Conservation (phyloP, 129 eudicot species). For the Centella asiatica region DNA sequence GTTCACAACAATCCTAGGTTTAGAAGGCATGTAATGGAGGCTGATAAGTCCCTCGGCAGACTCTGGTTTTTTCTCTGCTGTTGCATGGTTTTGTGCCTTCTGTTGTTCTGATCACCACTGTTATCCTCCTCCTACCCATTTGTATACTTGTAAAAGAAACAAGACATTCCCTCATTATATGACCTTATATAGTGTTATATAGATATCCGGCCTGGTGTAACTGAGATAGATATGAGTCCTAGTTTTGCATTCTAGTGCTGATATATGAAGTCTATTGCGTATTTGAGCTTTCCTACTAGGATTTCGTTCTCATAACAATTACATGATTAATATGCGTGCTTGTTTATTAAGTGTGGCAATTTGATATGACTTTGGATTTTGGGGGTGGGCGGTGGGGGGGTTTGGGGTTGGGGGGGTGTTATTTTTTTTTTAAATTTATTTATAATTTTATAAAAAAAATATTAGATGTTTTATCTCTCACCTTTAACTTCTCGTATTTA, state of each 20-base stretch:
- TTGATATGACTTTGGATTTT: background rate
- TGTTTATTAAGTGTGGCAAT: background rate
- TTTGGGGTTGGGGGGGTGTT: too few relatives aligned
- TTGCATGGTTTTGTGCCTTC: slow-evolving; percentile 58
- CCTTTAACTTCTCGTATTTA: too few relatives aligned
- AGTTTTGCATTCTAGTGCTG: slow-evolving; percentile 4
- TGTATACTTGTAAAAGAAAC: slow-evolving; percentile 11
- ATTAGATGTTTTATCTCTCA: too few relatives aligned
- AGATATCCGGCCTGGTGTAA: slow-evolving; percentile 11
- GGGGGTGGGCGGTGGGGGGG: background rate
- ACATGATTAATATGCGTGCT: background rate
- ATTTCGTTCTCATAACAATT: background rate
- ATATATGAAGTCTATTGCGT: too few relatives aligned
- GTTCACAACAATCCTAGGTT: slow-evolving; percentile 47
- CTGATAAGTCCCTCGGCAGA: slow-evolving; percentile 66
- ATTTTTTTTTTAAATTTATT: too few relatives aligned
- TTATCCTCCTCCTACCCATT: background rate
- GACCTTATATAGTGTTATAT: background rate
- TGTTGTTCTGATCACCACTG: slow-evolving; percentile 46
- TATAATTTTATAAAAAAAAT: too few relatives aligned
- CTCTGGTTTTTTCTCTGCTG: slow-evolving; percentile 63
- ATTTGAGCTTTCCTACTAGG: background rate
- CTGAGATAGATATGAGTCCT: background rate
- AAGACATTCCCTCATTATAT: background rate
- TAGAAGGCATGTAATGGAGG: slow-evolving; percentile 56